phyloP scores from a whole-genome alignment of 2,329 filamentous ascomycete genomes.

The Paraphaeosphaeria sporulosa region DNA sequence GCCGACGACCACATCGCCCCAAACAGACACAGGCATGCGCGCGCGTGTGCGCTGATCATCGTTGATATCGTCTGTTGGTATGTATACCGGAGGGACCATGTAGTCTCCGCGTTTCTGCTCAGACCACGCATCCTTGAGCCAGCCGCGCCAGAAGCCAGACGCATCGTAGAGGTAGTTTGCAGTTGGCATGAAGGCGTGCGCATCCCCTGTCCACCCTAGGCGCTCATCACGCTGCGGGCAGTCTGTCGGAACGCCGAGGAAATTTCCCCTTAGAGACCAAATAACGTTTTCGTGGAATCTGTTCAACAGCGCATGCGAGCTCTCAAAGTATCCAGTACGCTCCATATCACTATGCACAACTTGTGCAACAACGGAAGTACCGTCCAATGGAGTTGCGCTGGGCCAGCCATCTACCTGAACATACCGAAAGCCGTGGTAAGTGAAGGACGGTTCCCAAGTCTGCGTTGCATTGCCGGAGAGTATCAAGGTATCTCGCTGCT shows the following conservation, averaged over 20 bases:
- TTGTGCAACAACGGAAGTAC: slow-evolving; percentile 44
- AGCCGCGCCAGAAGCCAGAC: slow-evolving; percentile 58
- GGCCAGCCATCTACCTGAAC: slow-evolving; percentile 58
- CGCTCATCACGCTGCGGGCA: slow-evolving; percentile 65
- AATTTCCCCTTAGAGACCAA: slow-evolving; percentile 68
- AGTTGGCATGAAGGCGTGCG: slow-evolving; percentile 59
- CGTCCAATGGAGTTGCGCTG: slow-evolving; percentile 19
- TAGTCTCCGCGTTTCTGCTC: slow-evolving; percentile 42
- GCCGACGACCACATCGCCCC: slow-evolving; percentile 51
- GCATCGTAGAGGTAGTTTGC: slow-evolving; percentile 64
- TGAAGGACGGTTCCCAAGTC: slow-evolving; percentile 59
- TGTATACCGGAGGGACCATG: slow-evolving; percentile 26
- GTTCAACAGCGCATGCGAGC: slow-evolving; percentile 62
- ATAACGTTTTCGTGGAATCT: slow-evolving; percentile 62
- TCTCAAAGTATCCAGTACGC: slow-evolving; percentile 59
- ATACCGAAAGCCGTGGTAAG: slow-evolving; percentile 63
- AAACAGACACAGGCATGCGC: slow-evolving; percentile 43
- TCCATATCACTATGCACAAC: slow-evolving; percentile 63
- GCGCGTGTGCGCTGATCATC: slow-evolving; percentile 17
- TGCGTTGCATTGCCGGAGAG: slow-evolving; percentile 7
- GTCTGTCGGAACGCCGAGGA: slow-evolving; percentile 56
- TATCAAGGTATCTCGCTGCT: slow-evolving; percentile 47
- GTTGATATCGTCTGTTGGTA: slow-evolving; percentile 20
- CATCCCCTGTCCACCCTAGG: slow-evolving; percentile 62
- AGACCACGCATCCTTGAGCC: slow-evolving; percentile 57